Conservation (phyloP, 352 stramenopile species). For the Phytopythium vexans region DNA sequence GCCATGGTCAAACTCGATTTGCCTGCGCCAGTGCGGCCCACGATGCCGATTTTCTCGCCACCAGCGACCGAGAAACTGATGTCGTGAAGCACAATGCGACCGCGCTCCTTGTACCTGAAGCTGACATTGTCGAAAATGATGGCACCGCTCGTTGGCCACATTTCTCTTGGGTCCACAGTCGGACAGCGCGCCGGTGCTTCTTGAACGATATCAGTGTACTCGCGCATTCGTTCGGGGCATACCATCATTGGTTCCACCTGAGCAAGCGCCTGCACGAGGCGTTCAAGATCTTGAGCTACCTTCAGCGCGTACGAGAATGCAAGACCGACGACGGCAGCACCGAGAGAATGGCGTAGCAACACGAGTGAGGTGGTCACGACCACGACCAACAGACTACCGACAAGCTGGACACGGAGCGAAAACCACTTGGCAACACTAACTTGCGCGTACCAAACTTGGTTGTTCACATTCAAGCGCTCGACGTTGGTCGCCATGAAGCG, state of each 20-base stretch:
- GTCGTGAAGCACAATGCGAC: conserved; percentile 34
- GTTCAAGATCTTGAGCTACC: conserved; percentile 79
- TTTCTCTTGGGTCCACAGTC: conserved; percentile 26
- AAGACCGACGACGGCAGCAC: conserved; percentile 65
- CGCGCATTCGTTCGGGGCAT: conserved; percentile 86
- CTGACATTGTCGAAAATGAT: conserved; percentile 85
- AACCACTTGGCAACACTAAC: conserved; percentile 47
- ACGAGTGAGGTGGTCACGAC: conserved; percentile 51
- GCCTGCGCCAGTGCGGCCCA: conserved; percentile 84
- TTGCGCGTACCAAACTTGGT: conserved; percentile 34
- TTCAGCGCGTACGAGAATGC: conserved; percentile 90
- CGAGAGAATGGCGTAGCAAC: conserved; percentile 34
- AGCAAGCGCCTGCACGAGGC: conserved; percentile 62
- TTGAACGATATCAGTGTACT: conserved; percentile 70
- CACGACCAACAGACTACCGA: conserved; percentile 87
- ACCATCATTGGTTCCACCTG: conserved; percentile 75
- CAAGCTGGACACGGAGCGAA: conserved; percentile 52
- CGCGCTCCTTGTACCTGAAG: conserved; percentile 86
- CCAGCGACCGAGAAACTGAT: conserved; percentile 21
- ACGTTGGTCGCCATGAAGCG: conserved; percentile 36
- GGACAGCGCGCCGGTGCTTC: conserved; percentile 39
- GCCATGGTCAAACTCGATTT: conserved; percentile 86
- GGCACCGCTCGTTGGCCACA: conserved; percentile 76
- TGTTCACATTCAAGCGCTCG: conserved; percentile 34
- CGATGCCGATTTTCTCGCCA: conserved; percentile 81